Conservation (phyloP, 2,329 filamentous ascomycete genomes). For the Diaporthe caulivora region DNA sequence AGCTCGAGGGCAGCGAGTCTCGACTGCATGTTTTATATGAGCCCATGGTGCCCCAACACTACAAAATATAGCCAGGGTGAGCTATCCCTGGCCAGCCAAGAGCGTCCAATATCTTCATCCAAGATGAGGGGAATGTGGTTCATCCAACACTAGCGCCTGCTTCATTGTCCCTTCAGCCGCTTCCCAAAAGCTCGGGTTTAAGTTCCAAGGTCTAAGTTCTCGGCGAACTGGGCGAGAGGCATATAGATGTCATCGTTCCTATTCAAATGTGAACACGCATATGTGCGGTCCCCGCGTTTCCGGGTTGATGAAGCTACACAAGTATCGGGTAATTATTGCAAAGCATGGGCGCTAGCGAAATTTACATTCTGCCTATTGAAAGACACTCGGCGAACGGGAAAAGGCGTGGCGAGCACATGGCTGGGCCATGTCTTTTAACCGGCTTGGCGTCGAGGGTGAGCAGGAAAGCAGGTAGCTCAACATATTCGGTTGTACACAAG, state of each 20-base stretch:
- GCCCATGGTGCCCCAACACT: background rate
- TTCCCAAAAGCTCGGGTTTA: background rate
- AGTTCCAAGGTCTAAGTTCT: background rate
- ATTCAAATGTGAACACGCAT: background rate
- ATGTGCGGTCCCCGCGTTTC: background rate
- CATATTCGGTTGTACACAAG: no score
- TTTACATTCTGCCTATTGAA: background rate
- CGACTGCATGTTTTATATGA: background rate
- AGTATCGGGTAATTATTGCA: background rate
- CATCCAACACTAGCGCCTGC: background rate
- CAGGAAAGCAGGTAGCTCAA: no score
- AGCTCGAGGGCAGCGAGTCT: background rate
- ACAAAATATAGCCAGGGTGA: background rate
- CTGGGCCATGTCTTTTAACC: slow-evolving; percentile 5
- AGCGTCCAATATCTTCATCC: background rate
- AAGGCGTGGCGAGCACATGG: background rate
- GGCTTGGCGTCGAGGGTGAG: background rate
- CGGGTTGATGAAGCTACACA: no score
- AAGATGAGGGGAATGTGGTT: slow-evolving; percentile 7
- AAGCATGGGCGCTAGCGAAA: background rate
- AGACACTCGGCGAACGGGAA: background rate
- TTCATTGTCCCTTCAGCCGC: background rate
- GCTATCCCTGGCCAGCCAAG: background rate
- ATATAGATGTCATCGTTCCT: background rate
- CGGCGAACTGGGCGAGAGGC: background rate